These are phyloP conservation scores for Penicillium verhagenii DNA, from an alignment of 495 filamentous ascomycete genomes.

Conservation along the genomic window DNA sequence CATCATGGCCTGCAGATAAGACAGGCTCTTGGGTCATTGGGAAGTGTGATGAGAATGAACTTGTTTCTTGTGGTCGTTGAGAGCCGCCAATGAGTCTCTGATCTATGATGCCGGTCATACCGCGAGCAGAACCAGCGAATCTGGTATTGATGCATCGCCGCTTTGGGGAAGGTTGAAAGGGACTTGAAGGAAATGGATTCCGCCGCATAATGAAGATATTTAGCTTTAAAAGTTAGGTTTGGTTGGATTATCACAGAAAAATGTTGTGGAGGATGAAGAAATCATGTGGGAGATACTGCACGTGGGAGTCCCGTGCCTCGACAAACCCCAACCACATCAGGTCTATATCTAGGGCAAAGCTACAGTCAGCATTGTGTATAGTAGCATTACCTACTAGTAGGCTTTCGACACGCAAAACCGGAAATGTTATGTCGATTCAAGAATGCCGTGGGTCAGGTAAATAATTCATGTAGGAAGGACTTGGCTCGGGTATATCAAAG, in stretches of 20 bases:
- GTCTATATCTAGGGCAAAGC: background rate
- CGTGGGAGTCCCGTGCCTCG: constrained; percentile 21
- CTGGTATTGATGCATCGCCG: constrained; percentile 2
- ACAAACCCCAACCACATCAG: background rate
- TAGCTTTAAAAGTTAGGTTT: background rate
- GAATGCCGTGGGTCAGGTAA: no score
- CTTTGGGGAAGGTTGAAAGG: constrained; percentile 11
- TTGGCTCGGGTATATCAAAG: constrained; percentile 14
- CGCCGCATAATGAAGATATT: constrained; percentile 12
- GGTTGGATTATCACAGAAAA: background rate
- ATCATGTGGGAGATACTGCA: constrained; percentile 9
- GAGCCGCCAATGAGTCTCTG: constrained; percentile 30
- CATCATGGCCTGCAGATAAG: constrained; percentile 17
- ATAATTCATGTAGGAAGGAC: background rate
- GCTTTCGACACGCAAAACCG: no score
- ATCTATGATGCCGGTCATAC: constrained; percentile 19
- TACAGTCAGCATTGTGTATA: no score
- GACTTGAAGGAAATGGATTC: constrained; percentile 2
- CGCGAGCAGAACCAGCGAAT: constrained; percentile 11
- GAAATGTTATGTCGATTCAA: no score
- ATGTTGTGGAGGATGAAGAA: background rate
- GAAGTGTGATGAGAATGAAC: constrained; percentile 1
- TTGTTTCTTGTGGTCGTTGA: constrained; percentile 11
- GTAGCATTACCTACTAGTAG: no score
- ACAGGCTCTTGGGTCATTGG: background rate